phyloP scores from a whole-genome alignment of 2,329 filamentous ascomycete species.

The Cryphonectria japonica region DNA sequence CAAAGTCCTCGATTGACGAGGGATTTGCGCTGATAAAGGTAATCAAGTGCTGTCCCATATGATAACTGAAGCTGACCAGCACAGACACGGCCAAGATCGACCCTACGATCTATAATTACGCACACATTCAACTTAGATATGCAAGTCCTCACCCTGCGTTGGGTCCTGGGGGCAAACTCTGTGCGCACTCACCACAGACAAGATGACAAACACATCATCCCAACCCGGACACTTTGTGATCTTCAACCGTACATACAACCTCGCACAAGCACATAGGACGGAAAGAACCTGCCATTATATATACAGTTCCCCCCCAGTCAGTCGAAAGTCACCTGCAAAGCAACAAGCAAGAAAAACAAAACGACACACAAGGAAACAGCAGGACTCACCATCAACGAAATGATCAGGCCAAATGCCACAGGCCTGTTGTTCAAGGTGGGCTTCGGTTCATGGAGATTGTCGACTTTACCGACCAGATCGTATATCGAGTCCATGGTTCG shows the following conservation, averaged over 20 bases:
- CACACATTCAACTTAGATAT: not conserved
- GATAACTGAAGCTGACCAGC: not conserved
- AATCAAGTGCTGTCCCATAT: slow-evolving; percentile 21
- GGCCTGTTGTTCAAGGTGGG: not conserved
- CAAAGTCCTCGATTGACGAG: slow-evolving; percentile 6
- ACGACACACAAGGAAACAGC: too few relatives aligned
- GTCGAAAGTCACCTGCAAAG: too few relatives aligned
- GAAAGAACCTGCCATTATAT: not conserved
- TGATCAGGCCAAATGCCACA: not conserved
- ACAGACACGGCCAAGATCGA: not conserved
- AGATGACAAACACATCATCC: slow-evolving; percentile 26
- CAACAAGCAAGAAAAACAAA: too few relatives aligned
- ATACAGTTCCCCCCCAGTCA: not conserved
- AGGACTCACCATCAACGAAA: not conserved
- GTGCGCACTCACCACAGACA: slow-evolving; percentile 19
- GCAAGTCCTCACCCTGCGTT: too few relatives aligned
- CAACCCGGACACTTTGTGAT: slow-evolving; percentile 25
- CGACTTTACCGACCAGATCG: slow-evolving; percentile 30
- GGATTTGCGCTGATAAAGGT: slow-evolving; percentile 6
- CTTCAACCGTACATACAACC: slow-evolving; percentile 20
- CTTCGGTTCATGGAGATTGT: slow-evolving; percentile 30
- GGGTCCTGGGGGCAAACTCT: too few relatives aligned
- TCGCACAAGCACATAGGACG: slow-evolving; percentile 7
- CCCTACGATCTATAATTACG: slow-evolving; percentile 3
- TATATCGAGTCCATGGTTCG: slow-evolving; percentile 6